A percentile compares a stretch with the other conserved stretches of the same genome.
Conservation (phyloP, 2,329 filamentous ascomycete species). For the Penicillium griseofulvum region DNA sequence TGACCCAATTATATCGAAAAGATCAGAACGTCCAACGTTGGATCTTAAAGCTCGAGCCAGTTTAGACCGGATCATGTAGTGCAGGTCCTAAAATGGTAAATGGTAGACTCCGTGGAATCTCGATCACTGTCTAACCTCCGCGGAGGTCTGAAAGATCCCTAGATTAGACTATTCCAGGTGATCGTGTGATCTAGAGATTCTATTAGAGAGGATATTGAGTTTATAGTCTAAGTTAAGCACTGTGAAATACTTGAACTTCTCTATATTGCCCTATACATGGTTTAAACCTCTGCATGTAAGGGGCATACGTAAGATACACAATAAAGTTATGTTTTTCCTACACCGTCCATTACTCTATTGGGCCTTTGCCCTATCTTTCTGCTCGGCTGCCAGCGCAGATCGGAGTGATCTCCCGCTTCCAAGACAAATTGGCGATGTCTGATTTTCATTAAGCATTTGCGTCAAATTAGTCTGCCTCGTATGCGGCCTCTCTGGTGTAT, state of each 20-base stretch:
- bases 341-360: background rate
- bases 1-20: slow-evolving; percentile 9
- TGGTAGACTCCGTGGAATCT: background rate
- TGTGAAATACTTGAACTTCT: background rate
- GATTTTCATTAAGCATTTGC: background rate
- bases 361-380: background rate
- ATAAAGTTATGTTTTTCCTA: background rate
- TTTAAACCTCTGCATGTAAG: background rate
- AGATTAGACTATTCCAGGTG: background rate
- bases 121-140: background rate
- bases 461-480: background rate
- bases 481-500: background rate
- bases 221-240: background rate
- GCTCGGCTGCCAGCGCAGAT: slow-evolving; percentile 1
- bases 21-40: slow-evolving; percentile 4
- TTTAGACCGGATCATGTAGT: background rate
- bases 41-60: slow-evolving; percentile 4
- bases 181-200: background rate
- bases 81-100: background rate
- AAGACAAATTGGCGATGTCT: background rate
- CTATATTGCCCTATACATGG: background rate
- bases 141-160: background rate
- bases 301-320: background rate
- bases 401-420: slow-evolving; percentile 6
- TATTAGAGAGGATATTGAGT: background rate